Conservation (phyloP, 139 green algal genomes). For the Limnomonas spitsbergensis region DNA sequence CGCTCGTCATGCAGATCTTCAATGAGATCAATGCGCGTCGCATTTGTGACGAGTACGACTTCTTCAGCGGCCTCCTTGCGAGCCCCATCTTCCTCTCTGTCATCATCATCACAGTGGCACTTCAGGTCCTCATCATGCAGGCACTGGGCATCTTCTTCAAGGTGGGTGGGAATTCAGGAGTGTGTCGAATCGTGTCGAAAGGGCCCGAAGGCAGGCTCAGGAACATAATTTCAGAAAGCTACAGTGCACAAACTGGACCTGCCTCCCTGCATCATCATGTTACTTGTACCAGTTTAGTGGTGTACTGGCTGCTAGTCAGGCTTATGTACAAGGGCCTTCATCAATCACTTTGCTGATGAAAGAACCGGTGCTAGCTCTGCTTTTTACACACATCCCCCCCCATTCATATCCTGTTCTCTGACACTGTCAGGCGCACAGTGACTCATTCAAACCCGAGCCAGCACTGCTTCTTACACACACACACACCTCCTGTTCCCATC, state of each 20-base stretch:
- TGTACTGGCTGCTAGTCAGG: not conserved
- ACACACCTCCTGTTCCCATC: not conserved
- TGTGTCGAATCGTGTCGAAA: not conserved
- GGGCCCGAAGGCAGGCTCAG: too few relatives aligned
- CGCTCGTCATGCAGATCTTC: not conserved
- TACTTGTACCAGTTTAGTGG: not conserved
- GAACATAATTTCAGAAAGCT: not conserved
- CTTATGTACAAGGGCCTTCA: too few relatives aligned
- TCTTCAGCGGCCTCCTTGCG: slow-evolving; percentile 70
- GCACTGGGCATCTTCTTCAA: slow-evolving; percentile 6
- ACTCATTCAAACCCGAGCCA: not conserved
- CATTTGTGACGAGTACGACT: slow-evolving; percentile 84
- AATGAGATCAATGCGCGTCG: slow-evolving; percentile 78
- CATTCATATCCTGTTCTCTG: too few relatives aligned
- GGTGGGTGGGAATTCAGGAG: not conserved
- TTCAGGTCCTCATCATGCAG: slow-evolving; percentile 50
- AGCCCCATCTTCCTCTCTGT: slow-evolving; percentile 74
- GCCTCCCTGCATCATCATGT: not conserved
- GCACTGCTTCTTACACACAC: not conserved
- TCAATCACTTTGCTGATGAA: too few relatives aligned
- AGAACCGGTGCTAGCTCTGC: too few relatives aligned
- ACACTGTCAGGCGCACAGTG: not conserved
- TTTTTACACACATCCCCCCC: too few relatives aligned
- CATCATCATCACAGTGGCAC: slow-evolving; percentile 59
- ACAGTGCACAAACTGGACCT: not conserved